phyloP scores from a whole-genome alignment of 352 stramenopile genomes.

The Globisporangium irregulare region DNA sequence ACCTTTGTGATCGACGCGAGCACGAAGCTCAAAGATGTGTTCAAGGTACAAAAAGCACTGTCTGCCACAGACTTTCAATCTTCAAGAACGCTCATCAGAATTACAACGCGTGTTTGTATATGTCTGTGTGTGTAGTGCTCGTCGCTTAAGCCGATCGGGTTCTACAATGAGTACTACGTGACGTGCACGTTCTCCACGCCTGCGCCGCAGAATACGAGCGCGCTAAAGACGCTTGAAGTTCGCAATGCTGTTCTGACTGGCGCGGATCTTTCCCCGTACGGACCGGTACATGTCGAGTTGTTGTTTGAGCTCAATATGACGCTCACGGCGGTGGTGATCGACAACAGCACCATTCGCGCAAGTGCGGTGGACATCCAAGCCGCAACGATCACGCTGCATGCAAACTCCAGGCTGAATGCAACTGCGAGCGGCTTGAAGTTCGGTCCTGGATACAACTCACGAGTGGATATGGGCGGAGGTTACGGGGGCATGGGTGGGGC shows the following conservation, averaged over 20 bases:
- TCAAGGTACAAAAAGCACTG: conserved; percentile 19
- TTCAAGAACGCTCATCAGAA: not conserved
- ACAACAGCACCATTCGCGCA: conserved; percentile 47
- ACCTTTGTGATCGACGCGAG: conserved; percentile 54
- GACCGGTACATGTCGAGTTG: conserved; percentile 52
- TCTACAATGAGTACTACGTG: conserved; percentile 85
- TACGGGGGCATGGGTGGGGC: conserved; percentile 79
- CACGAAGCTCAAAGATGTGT: conserved; percentile 49
- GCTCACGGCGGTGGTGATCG: conserved; percentile 31
- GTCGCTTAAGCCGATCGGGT: conserved; percentile 55
- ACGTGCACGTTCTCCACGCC: conserved; percentile 50
- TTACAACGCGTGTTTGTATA: not conserved
- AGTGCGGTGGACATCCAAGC: conserved; percentile 66
- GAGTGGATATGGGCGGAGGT: conserved; percentile 53
- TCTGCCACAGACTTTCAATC: not conserved
- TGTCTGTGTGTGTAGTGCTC: conserved; percentile 44
- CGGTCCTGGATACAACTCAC: conserved; percentile 78
- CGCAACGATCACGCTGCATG: conserved; percentile 39
- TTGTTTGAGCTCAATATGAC: conserved; percentile 36
- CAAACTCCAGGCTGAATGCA: conserved; percentile 46
- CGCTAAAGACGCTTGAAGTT: conserved; percentile 37
- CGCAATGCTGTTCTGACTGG: conserved; percentile 44
- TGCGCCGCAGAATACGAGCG: conserved; percentile 18
- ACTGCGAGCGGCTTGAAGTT: conserved; percentile 71
- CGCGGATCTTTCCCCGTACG: conserved; percentile 31